Percentiles rank a stretch among this genome's conserved stretches.
These are phyloP conservation scores for Tuber melanosporum DNA, from an alignment of 495 filamentous ascomycete genomes.

Conservation along the genomic window DNA sequence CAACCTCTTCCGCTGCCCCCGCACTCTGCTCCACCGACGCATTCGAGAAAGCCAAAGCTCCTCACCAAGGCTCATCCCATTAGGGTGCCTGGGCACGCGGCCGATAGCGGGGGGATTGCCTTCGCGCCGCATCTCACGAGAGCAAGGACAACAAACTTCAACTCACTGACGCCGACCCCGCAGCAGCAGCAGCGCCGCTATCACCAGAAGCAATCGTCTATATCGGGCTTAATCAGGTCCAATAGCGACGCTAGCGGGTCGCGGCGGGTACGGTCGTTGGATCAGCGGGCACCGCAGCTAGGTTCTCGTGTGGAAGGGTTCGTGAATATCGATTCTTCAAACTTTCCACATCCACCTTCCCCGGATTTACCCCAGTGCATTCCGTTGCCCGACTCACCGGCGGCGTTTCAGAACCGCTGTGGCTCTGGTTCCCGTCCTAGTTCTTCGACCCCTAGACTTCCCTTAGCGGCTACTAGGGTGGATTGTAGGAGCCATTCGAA, in stretches of 20 bases:
- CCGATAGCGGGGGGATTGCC: conserved; percentile 17
- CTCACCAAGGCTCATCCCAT: conserved; percentile 23
- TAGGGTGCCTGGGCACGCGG: conserved; percentile 14
- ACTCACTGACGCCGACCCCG: not conserved
- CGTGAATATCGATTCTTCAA: not conserved
- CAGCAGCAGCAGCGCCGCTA: conserved; percentile 1
- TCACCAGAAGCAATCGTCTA: not conserved
- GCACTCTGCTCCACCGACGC: conserved; percentile 17
- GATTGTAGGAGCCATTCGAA: not conserved
- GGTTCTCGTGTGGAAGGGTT: not conserved
- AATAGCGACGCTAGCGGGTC: not conserved
- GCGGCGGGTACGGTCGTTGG: conserved; percentile 24
- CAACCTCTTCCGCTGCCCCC: conserved; percentile 19
- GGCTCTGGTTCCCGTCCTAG: not conserved
- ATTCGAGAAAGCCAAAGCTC: conserved; percentile 11
- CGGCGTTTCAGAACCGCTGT: conserved; percentile 1
- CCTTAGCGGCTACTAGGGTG: conserved; percentile 2
- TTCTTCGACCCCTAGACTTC: conserved; percentile 8
- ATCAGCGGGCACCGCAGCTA: conserved; percentile 14
- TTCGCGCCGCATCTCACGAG: conserved; percentile 29
- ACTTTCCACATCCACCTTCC: not conserved
- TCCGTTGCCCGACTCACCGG: conserved; percentile 3
- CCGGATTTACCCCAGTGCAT: not conserved
- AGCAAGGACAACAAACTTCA: conserved; percentile 18
- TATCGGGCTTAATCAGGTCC: not conserved